Evolutionary conservation across 1,284 basidiomycete species (phyloP).

Genomic region (Apiotrichum gamsii): DNA sequence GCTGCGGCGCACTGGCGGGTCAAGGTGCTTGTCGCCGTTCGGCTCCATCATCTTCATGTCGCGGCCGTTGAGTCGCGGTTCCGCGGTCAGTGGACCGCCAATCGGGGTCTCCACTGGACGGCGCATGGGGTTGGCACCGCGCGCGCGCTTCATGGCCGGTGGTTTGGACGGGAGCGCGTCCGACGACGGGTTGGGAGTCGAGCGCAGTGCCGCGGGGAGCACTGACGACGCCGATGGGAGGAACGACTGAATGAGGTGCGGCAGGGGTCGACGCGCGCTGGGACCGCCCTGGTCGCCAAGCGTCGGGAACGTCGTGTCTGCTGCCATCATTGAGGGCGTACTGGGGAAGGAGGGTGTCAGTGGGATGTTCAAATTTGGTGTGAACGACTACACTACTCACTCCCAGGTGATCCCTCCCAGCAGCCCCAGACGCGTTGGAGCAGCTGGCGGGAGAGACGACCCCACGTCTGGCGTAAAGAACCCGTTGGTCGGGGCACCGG

Average conservation of each 20-base stretch:
- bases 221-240: conserved; percentile 7
- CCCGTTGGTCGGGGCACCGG: conserved; percentile 52
- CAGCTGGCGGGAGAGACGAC: conserved; percentile 3
- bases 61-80: conserved; percentile 21
- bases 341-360: conserved; percentile 13
- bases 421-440: conserved; percentile 23
- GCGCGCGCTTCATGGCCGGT: conserved; percentile 43
- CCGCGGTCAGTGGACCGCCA: conserved; percentile 8
- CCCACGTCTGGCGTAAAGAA: conserved; percentile 66
- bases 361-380: no score
- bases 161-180: conserved; percentile 24
- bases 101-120: conserved; percentile 7
- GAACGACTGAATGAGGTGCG: conserved; percentile 23
- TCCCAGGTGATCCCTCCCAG: conserved; percentile 33
- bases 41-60: conserved; percentile 30
- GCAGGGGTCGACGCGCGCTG: conserved; percentile 29
- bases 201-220: conserved; percentile 16
- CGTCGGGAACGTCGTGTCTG: conserved; percentile 36
- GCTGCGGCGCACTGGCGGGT: conserved; percentile 31
- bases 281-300: conserved; percentile 17
- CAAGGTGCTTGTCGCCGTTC: conserved; percentile 26
- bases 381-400: conserved; percentile 22
- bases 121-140: conserved; percentile 19
- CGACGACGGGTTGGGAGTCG: conserved; percentile 22
- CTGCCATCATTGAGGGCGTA: conserved; percentile 29